These are phyloP conservation scores for Hypoxylon sp. DNA, from an alignment of 2,329 filamentous ascomycete species.

Conservation along the genomic window DNA sequence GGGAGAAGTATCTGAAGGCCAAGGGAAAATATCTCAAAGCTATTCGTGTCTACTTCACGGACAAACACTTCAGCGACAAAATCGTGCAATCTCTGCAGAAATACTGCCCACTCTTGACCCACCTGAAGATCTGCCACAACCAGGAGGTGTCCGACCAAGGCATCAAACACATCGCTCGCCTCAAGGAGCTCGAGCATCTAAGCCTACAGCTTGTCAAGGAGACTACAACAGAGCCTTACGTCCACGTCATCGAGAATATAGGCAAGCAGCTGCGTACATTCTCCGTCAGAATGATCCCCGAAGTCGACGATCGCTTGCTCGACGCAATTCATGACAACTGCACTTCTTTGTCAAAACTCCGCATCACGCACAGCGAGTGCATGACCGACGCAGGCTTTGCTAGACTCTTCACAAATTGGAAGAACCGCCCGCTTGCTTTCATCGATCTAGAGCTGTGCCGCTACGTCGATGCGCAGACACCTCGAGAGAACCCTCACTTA, in stretches of 20 bases:
- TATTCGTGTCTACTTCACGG: slow-evolving; percentile 85
- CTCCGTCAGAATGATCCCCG: slow-evolving; percentile 76
- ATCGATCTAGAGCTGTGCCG: slow-evolving; percentile 83
- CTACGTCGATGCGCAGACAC: slow-evolving; percentile 76
- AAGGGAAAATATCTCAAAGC: slow-evolving; percentile 74
- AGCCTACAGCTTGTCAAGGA: slow-evolving; percentile 74
- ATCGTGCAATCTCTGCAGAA: slow-evolving; percentile 71
- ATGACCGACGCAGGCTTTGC: slow-evolving; percentile 82
- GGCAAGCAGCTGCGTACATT: slow-evolving; percentile 79
- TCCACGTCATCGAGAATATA: slow-evolving; percentile 69
- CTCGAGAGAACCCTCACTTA: slow-evolving; percentile 72
- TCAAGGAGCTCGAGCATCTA: slow-evolving; percentile 77
- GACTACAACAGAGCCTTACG: slow-evolving; percentile 68
- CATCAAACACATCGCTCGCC: slow-evolving; percentile 70
- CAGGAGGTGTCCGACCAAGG: slow-evolving; percentile 76
- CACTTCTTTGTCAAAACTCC: slow-evolving; percentile 76
- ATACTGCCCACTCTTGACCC: slow-evolving; percentile 74
- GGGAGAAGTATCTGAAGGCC: slow-evolving; percentile 75
- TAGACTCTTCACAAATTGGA: slow-evolving; percentile 79
- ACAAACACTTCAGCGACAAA: slow-evolving; percentile 82
- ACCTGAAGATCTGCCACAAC: slow-evolving; percentile 85
- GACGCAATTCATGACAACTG: slow-evolving; percentile 78
- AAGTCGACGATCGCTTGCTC: slow-evolving; percentile 76
- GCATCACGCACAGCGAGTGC: slow-evolving; percentile 80
- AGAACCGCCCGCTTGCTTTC: slow-evolving; percentile 75